phyloP scores from a whole-genome alignment of 257 asterid genomes.

The Vinca minor region DNA sequence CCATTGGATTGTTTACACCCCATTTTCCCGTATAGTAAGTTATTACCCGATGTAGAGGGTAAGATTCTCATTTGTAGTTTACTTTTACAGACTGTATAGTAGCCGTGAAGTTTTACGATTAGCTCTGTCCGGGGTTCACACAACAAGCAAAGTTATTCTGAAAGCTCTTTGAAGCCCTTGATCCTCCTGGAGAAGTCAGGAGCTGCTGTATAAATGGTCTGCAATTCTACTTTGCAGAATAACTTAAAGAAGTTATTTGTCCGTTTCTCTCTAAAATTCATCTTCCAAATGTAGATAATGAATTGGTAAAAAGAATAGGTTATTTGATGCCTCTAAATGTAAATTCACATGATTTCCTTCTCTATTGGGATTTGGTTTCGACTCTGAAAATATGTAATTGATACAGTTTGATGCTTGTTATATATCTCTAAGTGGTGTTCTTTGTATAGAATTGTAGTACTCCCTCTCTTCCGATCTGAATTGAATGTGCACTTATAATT shows the following conservation, averaged over 20 bases:
- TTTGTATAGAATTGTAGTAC: too few relatives aligned
- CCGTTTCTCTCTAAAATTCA: neutral
- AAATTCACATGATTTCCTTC: too few relatives aligned
- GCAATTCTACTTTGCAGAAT: constrained; percentile 2
- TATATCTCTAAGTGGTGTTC: too few relatives aligned
- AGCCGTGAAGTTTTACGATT: constrained; percentile 52
- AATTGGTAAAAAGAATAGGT: neutral
- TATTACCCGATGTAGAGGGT: neutral
- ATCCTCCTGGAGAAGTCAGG: neutral
- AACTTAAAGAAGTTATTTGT: neutral
- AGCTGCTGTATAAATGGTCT: neutral
- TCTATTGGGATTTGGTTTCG: too few relatives aligned
- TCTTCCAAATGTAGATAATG: neutral
- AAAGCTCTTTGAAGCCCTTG: constrained; percentile 30
- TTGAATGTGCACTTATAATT: too few relatives aligned
- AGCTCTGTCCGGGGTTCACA: constrained; percentile 68
- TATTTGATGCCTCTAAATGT: neutral
- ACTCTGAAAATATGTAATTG: too few relatives aligned
- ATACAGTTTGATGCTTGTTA: too few relatives aligned
- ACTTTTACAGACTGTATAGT: constrained; percentile 59
- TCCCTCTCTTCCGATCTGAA: too few relatives aligned
- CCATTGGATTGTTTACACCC: too few relatives aligned
- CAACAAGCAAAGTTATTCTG: constrained; percentile 51
- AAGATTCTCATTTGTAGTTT: constrained; percentile 14
- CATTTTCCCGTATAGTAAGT: too few relatives aligned